A percentile compares a stretch with the other conserved stretches of the same genome.
Conservation (phyloP, 164 flowering plant genomes). For the Piper longum region DNA sequence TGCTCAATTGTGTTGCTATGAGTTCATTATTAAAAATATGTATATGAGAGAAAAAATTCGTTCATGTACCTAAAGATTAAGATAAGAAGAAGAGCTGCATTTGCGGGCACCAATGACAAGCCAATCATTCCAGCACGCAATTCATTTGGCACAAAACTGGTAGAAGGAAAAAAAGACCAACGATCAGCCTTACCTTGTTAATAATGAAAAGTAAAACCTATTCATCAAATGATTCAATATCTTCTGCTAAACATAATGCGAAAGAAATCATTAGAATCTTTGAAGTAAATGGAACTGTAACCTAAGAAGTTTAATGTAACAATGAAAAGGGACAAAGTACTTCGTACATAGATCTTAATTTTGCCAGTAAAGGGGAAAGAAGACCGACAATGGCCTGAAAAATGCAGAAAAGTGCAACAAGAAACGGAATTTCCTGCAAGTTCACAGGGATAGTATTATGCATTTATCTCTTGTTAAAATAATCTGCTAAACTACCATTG, state of each 20-base stretch:
- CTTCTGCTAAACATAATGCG: neutral
- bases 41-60: neutral
- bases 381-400: constrained; percentile 66
- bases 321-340: neutral
- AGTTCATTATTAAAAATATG: too few relatives aligned
- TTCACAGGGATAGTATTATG: constrained; percentile 1
- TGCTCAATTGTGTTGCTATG: neutral
- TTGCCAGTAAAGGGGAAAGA: constrained; percentile 76
- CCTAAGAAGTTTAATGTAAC: neutral
- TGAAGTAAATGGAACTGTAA: neutral
- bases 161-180: neutral
- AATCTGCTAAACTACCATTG: neutral
- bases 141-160: constrained; percentile 84
- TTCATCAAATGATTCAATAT: neutral
- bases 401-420: constrained; percentile 47
- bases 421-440: constrained; percentile 72
- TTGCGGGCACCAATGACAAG: constrained; percentile 66
- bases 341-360: constrained; percentile 65
- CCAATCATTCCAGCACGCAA: constrained; percentile 92
- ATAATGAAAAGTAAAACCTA: neutral
- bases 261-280: neutral
- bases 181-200: neutral
- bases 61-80: constrained; percentile 10
- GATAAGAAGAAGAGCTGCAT: constrained; percentile 45
- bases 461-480: neutral